A percentile compares a stretch with the other conserved stretches of the same genome.
Conservation (phyloP, 805 yeast genomes). For the Grigorovia yakushimaensis region DNA sequence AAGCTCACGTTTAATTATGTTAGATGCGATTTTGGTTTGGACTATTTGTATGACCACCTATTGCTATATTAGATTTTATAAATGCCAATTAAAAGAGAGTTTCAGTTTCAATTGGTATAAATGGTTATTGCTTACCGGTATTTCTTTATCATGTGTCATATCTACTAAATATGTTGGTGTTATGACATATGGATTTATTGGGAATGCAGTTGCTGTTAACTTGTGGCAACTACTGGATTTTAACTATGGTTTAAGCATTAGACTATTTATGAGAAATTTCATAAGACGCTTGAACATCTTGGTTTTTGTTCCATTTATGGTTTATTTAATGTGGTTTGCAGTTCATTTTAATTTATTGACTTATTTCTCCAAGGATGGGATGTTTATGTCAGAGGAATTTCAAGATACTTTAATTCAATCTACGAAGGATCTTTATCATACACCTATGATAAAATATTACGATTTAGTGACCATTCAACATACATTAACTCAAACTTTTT, state of each 20-base stretch:
- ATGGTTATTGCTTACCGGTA: constrained; percentile 79
- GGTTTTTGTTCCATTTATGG: constrained; percentile 68
- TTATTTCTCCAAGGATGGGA: constrained; percentile 90
- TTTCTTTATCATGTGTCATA: constrained; percentile 78
- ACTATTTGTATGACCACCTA: constrained; percentile 74
- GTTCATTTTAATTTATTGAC: constrained; percentile 72
- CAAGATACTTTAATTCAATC: constrained; percentile 86
- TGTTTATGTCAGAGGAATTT: constrained; percentile 84
- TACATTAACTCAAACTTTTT: constrained; percentile 64
- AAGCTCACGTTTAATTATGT: constrained; percentile 78
- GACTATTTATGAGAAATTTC: constrained; percentile 56
- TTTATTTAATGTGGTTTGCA: constrained; percentile 84
- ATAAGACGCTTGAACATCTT: constrained; percentile 59
- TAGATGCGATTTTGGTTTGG: constrained; percentile 80
- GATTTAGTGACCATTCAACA: constrained; percentile 72
- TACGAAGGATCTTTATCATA: constrained; percentile 30
- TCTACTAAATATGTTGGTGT: constrained; percentile 94
- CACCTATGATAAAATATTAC: constrained; percentile 56
- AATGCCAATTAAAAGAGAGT: constrained; percentile 50
- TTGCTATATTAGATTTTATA: constrained; percentile 68
- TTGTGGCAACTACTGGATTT: constrained; percentile 79
- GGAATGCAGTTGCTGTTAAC: constrained; percentile 73
- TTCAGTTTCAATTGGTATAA: constrained; percentile 69
- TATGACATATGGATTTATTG: constrained; percentile 78
- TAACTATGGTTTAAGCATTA: constrained; percentile 50